Conservation (phyloP, 768 basidiomycete genomes). For the Boletellus ananas region DNA sequence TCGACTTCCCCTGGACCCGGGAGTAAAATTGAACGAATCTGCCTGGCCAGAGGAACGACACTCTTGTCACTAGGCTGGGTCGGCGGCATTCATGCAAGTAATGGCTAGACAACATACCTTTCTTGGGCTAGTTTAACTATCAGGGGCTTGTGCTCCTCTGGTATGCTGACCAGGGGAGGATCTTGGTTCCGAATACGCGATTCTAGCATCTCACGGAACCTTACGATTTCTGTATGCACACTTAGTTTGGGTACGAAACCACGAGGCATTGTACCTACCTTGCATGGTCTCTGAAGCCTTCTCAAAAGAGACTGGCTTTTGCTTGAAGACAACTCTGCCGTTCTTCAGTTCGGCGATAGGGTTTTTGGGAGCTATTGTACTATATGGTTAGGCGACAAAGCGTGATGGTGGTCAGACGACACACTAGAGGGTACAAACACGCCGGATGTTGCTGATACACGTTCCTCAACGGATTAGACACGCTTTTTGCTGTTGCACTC, state of each 20-base stretch:
- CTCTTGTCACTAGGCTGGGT: constrained; percentile 64
- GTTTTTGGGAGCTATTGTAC: constrained; percentile 38
- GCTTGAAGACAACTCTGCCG: constrained; percentile 71
- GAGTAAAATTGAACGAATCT: constrained; percentile 65
- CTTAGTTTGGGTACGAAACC: background rate
- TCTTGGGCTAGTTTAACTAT: constrained; percentile 84
- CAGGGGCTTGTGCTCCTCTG: constrained; percentile 66
- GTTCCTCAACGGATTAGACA: constrained; percentile 1
- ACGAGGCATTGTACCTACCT: constrained; percentile 42
- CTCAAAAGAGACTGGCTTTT: constrained; percentile 70
- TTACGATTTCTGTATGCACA: constrained; percentile 57
- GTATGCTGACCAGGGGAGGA: constrained; percentile 53
- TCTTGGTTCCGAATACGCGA: constrained; percentile 44
- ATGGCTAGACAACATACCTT: constrained; percentile 48
- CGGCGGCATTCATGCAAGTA: constrained; percentile 2
- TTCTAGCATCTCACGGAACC: constrained; percentile 71
- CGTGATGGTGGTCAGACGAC: background rate
- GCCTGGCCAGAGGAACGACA: constrained; percentile 55
- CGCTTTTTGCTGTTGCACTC: constrained; percentile 8
- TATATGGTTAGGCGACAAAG: background rate
- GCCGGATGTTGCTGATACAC: constrained; percentile 10
- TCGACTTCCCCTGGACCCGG: constrained; percentile 59
- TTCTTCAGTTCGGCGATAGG: constrained; percentile 65
- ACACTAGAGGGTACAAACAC: constrained; percentile 15
- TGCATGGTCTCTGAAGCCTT: constrained; percentile 80